Evolutionary conservation across 371 early-diverging fungal species (phyloP).

Genomic region (Actinomucor elegans): DNA sequence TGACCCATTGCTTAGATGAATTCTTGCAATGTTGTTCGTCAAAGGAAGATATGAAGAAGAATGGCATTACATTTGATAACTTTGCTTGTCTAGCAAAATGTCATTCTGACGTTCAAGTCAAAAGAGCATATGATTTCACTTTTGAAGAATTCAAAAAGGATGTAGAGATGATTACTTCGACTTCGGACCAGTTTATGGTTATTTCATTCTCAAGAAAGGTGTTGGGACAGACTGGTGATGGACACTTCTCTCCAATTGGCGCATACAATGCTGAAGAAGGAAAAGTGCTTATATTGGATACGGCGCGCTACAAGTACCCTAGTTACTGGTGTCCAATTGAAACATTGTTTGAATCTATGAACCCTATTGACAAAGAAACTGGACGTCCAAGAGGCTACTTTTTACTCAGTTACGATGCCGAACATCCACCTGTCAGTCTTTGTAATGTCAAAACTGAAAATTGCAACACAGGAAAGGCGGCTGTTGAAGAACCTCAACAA

Average conservation of each 20-base stretch:
- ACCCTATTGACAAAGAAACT: conserved; percentile 80
- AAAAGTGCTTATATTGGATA: conserved; percentile 82
- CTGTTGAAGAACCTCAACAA: neutral
- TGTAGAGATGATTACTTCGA: conserved; percentile 63
- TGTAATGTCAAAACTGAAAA: conserved; percentile 24
- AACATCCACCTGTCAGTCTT: conserved; percentile 42
- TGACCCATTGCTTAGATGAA: too few relatives aligned
- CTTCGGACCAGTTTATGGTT: conserved; percentile 82
- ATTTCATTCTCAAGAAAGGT: conserved; percentile 79
- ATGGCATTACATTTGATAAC: conserved; percentile 88
- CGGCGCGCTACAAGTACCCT: conserved; percentile 80
- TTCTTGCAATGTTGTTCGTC: conserved; percentile 83
- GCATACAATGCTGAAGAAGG: conserved; percentile 65
- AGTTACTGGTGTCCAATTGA: conserved; percentile 75
- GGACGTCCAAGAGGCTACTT: conserved; percentile 85
- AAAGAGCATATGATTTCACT: conserved; percentile 65
- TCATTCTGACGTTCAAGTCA: conserved; percentile 78
- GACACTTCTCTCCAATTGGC: conserved; percentile 79
- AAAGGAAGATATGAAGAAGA: conserved; percentile 74
- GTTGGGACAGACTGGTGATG: conserved; percentile 91
- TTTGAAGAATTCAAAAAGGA: conserved; percentile 78
- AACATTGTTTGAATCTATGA: conserved; percentile 75
- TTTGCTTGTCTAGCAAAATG: conserved; percentile 86
- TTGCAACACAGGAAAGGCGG: neutral
- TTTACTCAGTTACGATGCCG: conserved; percentile 59